phyloP scores from a whole-genome alignment of 164 flowering plant species.

The Magnolia kwangsiensis region DNA sequence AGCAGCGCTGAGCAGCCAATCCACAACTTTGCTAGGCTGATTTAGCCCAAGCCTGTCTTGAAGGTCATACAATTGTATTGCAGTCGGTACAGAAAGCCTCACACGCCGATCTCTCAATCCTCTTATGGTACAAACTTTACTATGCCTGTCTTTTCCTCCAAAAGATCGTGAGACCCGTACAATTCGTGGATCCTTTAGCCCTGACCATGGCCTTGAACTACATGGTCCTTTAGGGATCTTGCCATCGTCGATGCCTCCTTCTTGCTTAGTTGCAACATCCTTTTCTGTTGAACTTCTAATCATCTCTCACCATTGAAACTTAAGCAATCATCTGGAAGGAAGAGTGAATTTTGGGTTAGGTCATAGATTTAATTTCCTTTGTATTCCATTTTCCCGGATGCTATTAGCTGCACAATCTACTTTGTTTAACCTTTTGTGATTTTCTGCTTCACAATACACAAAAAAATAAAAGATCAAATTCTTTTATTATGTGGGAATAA shows the following conservation, averaged over 20 bases:
- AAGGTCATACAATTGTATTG: constrained; percentile 82
- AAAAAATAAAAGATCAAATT: neutral
- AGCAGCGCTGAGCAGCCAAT: constrained; percentile 75
- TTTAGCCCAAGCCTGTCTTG: constrained; percentile 79
- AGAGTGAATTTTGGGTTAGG: neutral
- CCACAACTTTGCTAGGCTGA: constrained; percentile 87
- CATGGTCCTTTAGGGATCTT: constrained; percentile 34
- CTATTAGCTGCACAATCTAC: neutral
- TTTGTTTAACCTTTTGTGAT: neutral
- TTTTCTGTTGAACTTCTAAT: constrained; percentile 29
- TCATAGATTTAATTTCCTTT: neutral
- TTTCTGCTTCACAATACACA: neutral
- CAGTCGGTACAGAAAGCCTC: constrained; percentile 84
- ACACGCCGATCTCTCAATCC: constrained; percentile 83
- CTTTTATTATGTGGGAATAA: neutral
- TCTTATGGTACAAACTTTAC: constrained; percentile 77
- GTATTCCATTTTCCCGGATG: neutral
- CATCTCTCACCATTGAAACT: constrained; percentile 17
- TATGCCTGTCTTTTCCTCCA: constrained; percentile 88
- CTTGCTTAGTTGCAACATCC: constrained; percentile 33
- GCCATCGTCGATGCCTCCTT: constrained; percentile 20
- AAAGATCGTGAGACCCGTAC: constrained; percentile 71
- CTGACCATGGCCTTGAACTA: constrained; percentile 49
- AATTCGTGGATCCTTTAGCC: constrained; percentile 63
- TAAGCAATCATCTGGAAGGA: constrained; percentile 1